These are phyloP conservation scores for Alternaria triticina DNA, from an alignment of 2,329 filamentous ascomycete species.

Conservation along the genomic window DNA sequence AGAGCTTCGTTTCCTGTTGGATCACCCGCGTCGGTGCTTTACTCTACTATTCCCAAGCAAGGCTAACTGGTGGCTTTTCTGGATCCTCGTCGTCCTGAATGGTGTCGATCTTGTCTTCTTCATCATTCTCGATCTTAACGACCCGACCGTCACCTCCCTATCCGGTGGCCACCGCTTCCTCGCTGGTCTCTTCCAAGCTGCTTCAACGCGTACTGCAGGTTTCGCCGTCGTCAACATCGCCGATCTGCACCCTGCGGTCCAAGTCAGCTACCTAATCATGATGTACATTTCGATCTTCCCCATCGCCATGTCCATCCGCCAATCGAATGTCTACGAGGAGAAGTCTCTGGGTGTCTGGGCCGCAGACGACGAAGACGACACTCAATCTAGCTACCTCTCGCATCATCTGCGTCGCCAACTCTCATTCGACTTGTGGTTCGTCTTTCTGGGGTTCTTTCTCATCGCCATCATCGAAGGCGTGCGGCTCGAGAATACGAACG, in stretches of 20 bases:
- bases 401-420: conserved; percentile 91
- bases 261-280: conserved; percentile 96
- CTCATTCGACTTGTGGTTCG: conserved; percentile 97
- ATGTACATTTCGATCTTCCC: conserved; percentile 99
- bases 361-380: conserved; percentile 57
- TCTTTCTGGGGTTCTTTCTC: conserved; percentile 92
- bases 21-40: conserved; percentile 95
- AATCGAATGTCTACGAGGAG: conserved; percentile 97
- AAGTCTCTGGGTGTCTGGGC: conserved; percentile 78
- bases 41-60: conserved; percentile 89
- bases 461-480: conserved; percentile 85
- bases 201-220: conserved; percentile 87
- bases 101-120: conserved; percentile 87
- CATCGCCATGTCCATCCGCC: conserved; percentile 91
- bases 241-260: conserved; percentile 83
- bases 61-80: conserved; percentile 96
- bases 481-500: conserved; percentile 67
- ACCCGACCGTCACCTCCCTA: conserved; percentile 69
- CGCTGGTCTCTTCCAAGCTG: conserved; percentile 88
- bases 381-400: conserved; percentile 81
- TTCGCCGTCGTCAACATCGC: conserved; percentile 82
- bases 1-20: conserved; percentile 86
- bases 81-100: conserved; percentile 82
- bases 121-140: conserved; percentile 85
- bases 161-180: conserved; percentile 78